Evolutionary conservation across 768 basidiomycete species (phyloP), one percentile per base, ranked within the genome.

Genomic region (Mycena alexandri): DNA sequence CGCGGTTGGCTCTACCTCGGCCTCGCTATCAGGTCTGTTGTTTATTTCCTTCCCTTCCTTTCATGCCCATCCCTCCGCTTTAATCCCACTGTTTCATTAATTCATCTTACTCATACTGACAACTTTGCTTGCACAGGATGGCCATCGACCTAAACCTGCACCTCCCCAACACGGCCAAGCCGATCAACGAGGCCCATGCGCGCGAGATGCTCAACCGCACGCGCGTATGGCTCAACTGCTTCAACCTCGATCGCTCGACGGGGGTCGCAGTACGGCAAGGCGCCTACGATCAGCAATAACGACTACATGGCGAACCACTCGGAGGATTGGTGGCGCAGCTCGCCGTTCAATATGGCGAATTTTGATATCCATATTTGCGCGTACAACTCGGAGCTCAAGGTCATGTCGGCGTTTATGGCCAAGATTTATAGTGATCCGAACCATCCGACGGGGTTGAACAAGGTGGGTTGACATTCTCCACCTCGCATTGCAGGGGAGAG

Each of bases 71-170:
- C 24, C 48, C 59, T 22, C 38, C 56, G 10, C 19, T n/a, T 25
- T 34, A 29, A 29, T 29, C 29, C 29, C 29, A 29, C 29, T 29
- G 29, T 29, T 29, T 29, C 29, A 29, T 29, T 29, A 6, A 24
- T 38, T 25, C 36, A 34, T 38, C 38, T 38, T 38, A 38, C 38
- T 38, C 38, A 38, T 38, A 38, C 38, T 38, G 38, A 38, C 38
- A 11, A 38, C 38, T 38, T 38, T 38, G 9, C 57, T 52, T 17
- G 53, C 63, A 4, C 60, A 96, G 95, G 67, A 88, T 93, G 65
- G 96, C 95, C 0, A 94, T 90, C 25, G 95, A 97, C 75, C 84
- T 98, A 24, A 96, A 96, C 73, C 84, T 98, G 42, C 93, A 98
- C 72, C 85, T 91, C 34, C 93, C 92, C 2, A 85, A 85, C 47